Evolutionary conservation across 2,329 filamentous ascomycete genomes (phyloP).

Genomic region (Aspergillaceae sp.): DNA sequence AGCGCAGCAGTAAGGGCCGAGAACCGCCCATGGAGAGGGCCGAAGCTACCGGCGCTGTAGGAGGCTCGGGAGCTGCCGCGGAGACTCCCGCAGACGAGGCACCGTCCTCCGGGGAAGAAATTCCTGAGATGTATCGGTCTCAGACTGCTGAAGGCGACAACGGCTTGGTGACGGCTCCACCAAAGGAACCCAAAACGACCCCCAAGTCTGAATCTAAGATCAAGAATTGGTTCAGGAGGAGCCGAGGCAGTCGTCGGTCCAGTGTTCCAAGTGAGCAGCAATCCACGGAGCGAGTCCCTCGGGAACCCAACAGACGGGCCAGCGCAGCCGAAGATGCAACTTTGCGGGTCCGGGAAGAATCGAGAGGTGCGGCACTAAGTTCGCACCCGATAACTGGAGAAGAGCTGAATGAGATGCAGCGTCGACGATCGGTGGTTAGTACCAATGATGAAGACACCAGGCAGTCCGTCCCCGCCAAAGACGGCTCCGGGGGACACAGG

Average conservation of each 20-base stretch:
- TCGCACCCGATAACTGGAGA: slow-evolving; percentile 23
- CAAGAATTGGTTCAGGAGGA: slow-evolving; percentile 27
- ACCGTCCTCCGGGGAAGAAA: background rate
- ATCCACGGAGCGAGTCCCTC: slow-evolving; percentile 2
- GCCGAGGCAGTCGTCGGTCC: slow-evolving; percentile 19
- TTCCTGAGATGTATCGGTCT: slow-evolving; percentile 4
- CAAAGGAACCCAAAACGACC: slow-evolving; percentile 4
- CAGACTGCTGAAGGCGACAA: slow-evolving; percentile 2
- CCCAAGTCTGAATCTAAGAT: slow-evolving; percentile 24
- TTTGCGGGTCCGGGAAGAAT: slow-evolving; percentile 10
- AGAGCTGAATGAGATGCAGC: slow-evolving; percentile 15
- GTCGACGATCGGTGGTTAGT: background rate
- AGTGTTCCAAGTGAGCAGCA: slow-evolving; percentile 14
- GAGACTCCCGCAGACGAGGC: background rate
- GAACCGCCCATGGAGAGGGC: slow-evolving; percentile 7
- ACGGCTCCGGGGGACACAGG: slow-evolving; percentile 4
- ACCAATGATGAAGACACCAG: slow-evolving; percentile 6
- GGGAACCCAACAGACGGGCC: background rate
- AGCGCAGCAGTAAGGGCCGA: slow-evolving; percentile 8
- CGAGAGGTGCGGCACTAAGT: slow-evolving; percentile 18
- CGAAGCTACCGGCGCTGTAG: background rate
- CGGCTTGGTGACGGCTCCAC: slow-evolving; percentile 1
- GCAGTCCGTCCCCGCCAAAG: too few relatives aligned
- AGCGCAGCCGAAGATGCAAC: slow-evolving; percentile 12
- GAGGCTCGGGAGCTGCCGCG: background rate